Evolutionary conservation across 176 grass and related monocot genomes (phyloP).

Genomic region (Areca catechu): DNA sequence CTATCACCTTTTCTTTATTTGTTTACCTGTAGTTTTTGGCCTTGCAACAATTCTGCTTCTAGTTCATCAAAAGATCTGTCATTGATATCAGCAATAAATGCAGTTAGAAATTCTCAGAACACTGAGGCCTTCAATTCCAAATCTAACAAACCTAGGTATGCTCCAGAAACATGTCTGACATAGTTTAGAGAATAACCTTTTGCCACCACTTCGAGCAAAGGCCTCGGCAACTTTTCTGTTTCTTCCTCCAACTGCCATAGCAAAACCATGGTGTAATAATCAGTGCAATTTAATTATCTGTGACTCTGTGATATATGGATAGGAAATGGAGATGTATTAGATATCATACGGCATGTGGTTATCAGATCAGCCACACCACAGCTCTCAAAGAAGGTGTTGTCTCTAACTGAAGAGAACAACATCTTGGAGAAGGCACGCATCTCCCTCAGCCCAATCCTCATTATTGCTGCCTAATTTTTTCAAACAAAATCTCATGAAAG

Average conservation of each 20-base stretch:
- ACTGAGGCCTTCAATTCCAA: neutral
- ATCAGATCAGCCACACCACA: constrained; percentile 94
- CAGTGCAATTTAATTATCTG: too few relatives aligned
- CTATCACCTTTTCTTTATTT: constrained; percentile 8
- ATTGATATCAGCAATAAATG: constrained; percentile 1
- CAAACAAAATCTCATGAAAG: neutral
- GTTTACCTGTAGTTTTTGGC: constrained; percentile 87
- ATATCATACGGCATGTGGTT: constrained; percentile 76
- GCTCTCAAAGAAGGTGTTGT: constrained; percentile 96
- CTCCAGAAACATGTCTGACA: constrained; percentile 5
- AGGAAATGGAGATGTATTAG: too few relatives aligned
- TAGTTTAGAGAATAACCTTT: constrained; percentile 44
- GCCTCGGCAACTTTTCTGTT: constrained; percentile 90
- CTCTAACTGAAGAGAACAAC: constrained; percentile 75
- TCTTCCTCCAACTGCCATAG: constrained; percentile 73
- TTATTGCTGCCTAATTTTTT: constrained; percentile 71
- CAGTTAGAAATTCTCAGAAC: constrained; percentile 5
- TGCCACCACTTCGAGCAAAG: constrained; percentile 80
- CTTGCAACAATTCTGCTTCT: constrained; percentile 78
- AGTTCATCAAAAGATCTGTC: constrained; percentile 77
- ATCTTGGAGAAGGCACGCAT: constrained; percentile 88
- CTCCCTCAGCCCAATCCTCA: constrained; percentile 86
- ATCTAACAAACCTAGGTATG: constrained; percentile 10
- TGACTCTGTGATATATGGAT: too few relatives aligned
- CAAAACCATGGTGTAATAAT: neutral